A percentile compares a stretch with the other conserved stretches of the same genome.
phyloP scores from a whole-genome alignment of 768 basidiomycete genomes.

The Lyophyllum semitale region DNA sequence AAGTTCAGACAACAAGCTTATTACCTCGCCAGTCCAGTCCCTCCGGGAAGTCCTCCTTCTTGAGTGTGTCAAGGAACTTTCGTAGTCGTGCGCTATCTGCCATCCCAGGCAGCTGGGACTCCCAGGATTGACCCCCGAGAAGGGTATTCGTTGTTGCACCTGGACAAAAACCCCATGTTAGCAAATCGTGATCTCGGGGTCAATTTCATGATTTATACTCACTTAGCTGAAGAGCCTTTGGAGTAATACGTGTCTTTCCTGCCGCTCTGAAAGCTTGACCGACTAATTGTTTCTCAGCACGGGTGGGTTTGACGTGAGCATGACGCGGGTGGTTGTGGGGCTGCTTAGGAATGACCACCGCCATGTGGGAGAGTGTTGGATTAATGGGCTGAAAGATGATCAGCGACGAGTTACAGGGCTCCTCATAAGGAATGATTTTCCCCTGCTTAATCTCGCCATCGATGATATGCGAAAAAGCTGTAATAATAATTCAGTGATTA shows the following conservation, averaged over 20 bases:
- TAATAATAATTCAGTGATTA: background rate
- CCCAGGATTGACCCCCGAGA: background rate
- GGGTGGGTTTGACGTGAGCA: background rate
- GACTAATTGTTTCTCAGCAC: background rate
- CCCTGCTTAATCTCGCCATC: background rate
- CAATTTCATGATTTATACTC: background rate
- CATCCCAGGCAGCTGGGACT: background rate
- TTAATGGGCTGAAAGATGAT: background rate
- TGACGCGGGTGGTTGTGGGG: background rate
- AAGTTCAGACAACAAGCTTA: background rate
- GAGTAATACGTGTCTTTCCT: background rate
- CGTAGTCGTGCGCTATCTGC: background rate
- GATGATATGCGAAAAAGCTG: background rate
- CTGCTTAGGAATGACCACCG: background rate
- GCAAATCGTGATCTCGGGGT: background rate
- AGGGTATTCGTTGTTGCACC: background rate
- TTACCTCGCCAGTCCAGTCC: background rate
- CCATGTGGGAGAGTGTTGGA: background rate
- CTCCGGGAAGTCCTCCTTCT: background rate
- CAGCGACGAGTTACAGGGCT: background rate
- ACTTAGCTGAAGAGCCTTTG: conserved; percentile 1
- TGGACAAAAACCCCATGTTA: no score
- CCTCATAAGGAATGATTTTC: background rate
- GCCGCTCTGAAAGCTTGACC: background rate
- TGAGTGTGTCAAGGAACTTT: background rate